Evolutionary conservation across 2,329 filamentous ascomycete species (phyloP).

Genomic region (Sclerotinia spermophila): DNA sequence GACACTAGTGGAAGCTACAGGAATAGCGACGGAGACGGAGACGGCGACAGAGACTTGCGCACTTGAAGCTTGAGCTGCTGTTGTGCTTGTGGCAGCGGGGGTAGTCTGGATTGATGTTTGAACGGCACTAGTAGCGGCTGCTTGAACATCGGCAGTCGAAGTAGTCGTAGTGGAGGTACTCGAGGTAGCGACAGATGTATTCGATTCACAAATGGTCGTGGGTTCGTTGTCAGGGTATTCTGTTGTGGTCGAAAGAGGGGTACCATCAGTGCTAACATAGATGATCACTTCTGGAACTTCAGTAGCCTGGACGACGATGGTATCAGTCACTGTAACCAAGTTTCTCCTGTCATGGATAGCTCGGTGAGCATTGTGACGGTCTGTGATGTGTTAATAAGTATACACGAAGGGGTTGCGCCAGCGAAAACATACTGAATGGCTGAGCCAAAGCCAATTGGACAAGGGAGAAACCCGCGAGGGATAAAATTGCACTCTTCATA

Average conservation of each 20-base stretch:
- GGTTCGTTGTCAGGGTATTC: conserved; percentile 16
- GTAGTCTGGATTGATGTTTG: neutral
- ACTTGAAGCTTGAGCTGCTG: neutral
- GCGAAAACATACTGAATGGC: conserved; percentile 33
- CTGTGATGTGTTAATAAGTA: conserved; percentile 10
- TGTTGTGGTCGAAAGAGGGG: conserved; percentile 45
- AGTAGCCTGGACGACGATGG: conserved; percentile 38
- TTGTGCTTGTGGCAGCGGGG: neutral
- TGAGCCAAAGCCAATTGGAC: conserved; percentile 43
- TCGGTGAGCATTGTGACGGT: conserved; percentile 30
- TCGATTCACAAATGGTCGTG: conserved; percentile 13
- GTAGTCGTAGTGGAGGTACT: neutral
- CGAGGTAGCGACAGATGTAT: neutral
- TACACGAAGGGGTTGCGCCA: neutral
- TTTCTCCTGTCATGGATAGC: conserved; percentile 33
- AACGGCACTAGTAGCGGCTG: neutral
- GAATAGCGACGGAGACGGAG: neutral
- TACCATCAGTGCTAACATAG: conserved; percentile 57
- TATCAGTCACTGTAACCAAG: conserved; percentile 39
- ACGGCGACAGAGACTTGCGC: neutral
- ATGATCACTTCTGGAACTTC: conserved; percentile 50
- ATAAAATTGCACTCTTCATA: conserved; percentile 45
- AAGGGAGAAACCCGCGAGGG: conserved; percentile 40
- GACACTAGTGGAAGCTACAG: neutral
- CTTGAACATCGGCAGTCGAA: neutral